Evolutionary conservation across 352 stramenopile species (phyloP), one percentile per base, ranked within the genome.

Genomic region (Globisporangium nunn): DNA sequence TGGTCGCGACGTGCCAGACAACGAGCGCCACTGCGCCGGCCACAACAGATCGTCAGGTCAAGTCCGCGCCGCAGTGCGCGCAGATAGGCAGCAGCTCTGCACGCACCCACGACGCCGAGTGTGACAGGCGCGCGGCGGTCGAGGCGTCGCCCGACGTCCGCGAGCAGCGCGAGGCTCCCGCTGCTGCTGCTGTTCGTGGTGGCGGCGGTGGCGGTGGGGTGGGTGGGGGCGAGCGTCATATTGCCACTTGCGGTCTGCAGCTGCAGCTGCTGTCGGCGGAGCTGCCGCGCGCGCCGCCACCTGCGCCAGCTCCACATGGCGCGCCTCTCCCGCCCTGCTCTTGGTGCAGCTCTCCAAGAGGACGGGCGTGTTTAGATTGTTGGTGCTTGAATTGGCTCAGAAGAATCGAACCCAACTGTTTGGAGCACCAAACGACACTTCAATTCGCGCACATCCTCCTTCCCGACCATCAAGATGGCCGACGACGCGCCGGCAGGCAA

Each of bases 401-500:
- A 23, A 46, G 8, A 17, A 46, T 46, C 40, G n/a, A 18, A 15
- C 7, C 40, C 40, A 46, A 15, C 33, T 11, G 33, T 8, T 37
- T 11, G 33, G 33, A 5, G 10, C 33, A 8, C 33, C 33, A 37
- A 37, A 37, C 6, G 33, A 23, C 23, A 23, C 23, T 23, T 23
- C 23, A 23, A 23, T 23, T 23, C 23, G 23, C 23, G 23, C 23
- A 23, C 23, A 23, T 23, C 23, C 23, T 23, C 23, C 23, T 23
- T 23, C 23, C 23, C 23, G 23, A 23, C 23, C 23, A 23, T 41
- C 37, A 49, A 17, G 44, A n/a, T n/a, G 44, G 43, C 12, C 17
- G 30, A 75, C 66, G 64, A 10, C 18, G 29, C 4, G 31, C 39
- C 39, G 0, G 48, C 18, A 4, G 74, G 80, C 46, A 87, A 79